These are phyloP conservation scores for Crinitomyces ghanaensis DNA, from an alignment of 805 yeast species.

Conservation along the genomic window DNA sequence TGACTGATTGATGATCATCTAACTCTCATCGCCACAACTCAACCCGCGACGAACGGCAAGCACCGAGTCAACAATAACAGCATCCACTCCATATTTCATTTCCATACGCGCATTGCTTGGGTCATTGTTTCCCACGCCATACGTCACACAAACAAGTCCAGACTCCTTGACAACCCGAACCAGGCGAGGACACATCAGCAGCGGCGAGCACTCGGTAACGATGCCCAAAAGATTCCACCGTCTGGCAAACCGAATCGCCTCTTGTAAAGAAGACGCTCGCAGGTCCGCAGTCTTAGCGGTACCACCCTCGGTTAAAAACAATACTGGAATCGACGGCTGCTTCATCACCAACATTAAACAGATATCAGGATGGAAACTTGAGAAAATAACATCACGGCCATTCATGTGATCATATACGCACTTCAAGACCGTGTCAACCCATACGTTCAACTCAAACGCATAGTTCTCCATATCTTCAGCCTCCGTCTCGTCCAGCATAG, in stretches of 20 bases:
- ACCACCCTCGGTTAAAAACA: conserved; percentile 84
- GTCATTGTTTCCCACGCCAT: conserved; percentile 73
- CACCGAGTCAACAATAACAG: conserved; percentile 94
- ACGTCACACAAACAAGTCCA: conserved; percentile 88
- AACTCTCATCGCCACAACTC: conserved; percentile 26
- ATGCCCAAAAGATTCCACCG: conserved; percentile 88
- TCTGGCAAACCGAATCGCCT: conserved; percentile 80
- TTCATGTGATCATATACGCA: conserved; percentile 65
- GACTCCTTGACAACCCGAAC: conserved; percentile 83
- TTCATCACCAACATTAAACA: conserved; percentile 77
- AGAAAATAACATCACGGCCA: conserved; percentile 78
- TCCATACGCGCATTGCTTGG: conserved; percentile 77
- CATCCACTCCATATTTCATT: conserved; percentile 92
- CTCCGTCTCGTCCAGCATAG: conserved; percentile 89
- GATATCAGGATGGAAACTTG: conserved; percentile 91
- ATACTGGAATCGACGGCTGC: conserved; percentile 87
- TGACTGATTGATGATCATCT: no score
- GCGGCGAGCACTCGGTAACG: conserved; percentile 78
- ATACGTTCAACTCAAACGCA: conserved; percentile 71
- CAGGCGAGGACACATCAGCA: conserved; percentile 80
- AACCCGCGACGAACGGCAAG: conserved; percentile 84
- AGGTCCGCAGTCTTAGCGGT: conserved; percentile 78
- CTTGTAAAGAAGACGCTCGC: conserved; percentile 77
- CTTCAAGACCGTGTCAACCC: conserved; percentile 78
- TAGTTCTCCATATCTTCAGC: conserved; percentile 78